phyloP scores from a whole-genome alignment of 768 basidiomycete genomes.

The Lepiota venenata region DNA sequence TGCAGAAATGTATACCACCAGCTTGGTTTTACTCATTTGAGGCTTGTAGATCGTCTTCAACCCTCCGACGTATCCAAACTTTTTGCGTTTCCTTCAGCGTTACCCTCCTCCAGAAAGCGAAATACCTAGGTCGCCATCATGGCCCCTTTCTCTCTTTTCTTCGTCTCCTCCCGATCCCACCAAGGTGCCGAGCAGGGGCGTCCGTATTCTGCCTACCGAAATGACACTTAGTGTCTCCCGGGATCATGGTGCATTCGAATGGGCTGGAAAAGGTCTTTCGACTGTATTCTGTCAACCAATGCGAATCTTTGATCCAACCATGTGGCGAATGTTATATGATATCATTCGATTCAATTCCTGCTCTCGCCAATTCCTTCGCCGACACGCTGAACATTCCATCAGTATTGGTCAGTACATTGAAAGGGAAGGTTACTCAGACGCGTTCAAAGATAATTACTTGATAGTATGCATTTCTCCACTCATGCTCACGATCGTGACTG shows the following conservation, averaged over 20 bases:
- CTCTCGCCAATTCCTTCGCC: constrained; percentile 45
- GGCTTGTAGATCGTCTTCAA: constrained; percentile 67
- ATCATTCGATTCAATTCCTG: constrained; percentile 72
- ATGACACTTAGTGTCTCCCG: constrained; percentile 82
- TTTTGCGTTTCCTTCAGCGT: constrained; percentile 60
- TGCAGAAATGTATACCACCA: not conserved
- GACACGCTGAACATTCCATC: constrained; percentile 38
- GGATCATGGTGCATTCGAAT: constrained; percentile 67
- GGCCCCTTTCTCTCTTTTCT: constrained; percentile 12
- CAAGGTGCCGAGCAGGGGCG: constrained; percentile 22
- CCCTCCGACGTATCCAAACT: constrained; percentile 75
- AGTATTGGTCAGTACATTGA: constrained; percentile 57
- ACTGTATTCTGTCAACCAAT: constrained; percentile 66
- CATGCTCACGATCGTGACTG: not conserved
- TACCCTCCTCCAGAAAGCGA: constrained; percentile 19
- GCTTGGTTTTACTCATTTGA: not conserved
- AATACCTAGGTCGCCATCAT: not conserved
- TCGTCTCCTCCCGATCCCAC: not conserved
- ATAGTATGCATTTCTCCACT: constrained; percentile 43
- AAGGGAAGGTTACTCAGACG: constrained; percentile 60
- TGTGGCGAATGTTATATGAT: constrained; percentile 75
- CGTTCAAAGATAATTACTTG: constrained; percentile 72
- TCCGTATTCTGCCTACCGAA: constrained; percentile 54
- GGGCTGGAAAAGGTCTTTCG: constrained; percentile 64
- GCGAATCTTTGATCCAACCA: constrained; percentile 57